Conservation (phyloP, 169 alveolate species). For the Babesia caballi region DNA sequence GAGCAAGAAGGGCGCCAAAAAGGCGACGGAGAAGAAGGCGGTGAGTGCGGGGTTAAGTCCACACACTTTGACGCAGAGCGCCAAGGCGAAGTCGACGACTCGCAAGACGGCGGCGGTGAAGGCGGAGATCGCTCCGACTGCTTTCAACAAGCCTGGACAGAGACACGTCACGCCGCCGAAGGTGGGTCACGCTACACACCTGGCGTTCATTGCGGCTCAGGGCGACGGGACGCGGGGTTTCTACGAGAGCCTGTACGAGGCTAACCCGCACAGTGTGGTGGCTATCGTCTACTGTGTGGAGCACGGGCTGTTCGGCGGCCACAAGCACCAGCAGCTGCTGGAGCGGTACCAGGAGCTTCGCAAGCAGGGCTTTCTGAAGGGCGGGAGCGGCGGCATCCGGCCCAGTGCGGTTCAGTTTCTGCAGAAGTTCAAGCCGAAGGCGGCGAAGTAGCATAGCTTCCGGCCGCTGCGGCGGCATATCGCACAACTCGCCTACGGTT, state of each 20-base stretch:
- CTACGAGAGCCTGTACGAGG: constrained; percentile 85
- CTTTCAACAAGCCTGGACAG: constrained; percentile 74
- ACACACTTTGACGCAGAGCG: neutral
- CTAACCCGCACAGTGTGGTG: constrained; percentile 84
- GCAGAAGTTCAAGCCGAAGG: constrained; percentile 13
- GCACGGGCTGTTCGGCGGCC: constrained; percentile 74
- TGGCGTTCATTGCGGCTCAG: constrained; percentile 13
- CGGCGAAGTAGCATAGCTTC: neutral
- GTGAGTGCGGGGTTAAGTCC: neutral
- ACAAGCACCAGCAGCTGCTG: constrained; percentile 54
- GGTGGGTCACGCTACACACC: constrained; percentile 13
- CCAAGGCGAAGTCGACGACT: neutral
- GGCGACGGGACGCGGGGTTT: constrained; percentile 91
- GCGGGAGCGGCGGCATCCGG: constrained; percentile 46
- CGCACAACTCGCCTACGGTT: no score
- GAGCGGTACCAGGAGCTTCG: constrained; percentile 41
- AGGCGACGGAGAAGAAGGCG: constrained; percentile 10
- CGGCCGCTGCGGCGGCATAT: no score
- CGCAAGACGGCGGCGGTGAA: constrained; percentile 8
- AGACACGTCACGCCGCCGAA: constrained; percentile 87
- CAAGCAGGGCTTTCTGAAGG: constrained; percentile 53
- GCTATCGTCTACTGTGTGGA: constrained; percentile 82
- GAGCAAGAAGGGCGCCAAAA: neutral
- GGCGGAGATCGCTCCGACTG: constrained; percentile 19
- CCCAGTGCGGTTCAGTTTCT: constrained; percentile 55